phyloP scores from a whole-genome alignment of 2,329 filamentous ascomycete species.

The Grosmannia serpens region DNA sequence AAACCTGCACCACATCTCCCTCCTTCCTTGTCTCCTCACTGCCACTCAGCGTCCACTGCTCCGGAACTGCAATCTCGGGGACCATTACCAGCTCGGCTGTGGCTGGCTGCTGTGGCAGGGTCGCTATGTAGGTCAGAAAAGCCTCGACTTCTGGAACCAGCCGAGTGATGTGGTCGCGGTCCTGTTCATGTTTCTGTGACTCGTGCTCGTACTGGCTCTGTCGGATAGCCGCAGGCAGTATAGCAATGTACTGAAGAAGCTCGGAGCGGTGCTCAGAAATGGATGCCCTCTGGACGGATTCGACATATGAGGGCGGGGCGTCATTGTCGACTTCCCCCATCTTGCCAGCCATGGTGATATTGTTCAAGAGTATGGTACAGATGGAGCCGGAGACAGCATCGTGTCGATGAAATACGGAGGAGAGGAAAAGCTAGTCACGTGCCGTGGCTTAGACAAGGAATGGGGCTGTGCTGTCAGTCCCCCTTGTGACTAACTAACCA shows the following conservation, averaged over 20 bases:
- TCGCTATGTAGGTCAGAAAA: conserved; percentile 28
- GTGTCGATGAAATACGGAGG: background rate
- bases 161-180: conserved; percentile 26
- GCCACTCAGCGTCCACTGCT: conserved; percentile 24
- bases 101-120: conserved; percentile 20
- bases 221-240: conserved; percentile 26
- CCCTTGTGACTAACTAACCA: too few relatives aligned
- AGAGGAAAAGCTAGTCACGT: background rate
- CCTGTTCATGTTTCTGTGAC: conserved; percentile 23
- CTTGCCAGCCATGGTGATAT: background rate
- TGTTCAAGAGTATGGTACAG: background rate
- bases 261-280: conserved; percentile 4
- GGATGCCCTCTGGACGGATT: background rate
- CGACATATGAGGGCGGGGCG: conserved; percentile 1
- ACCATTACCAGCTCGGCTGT: conserved; percentile 33
- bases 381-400: background rate
- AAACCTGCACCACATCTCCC: conserved; percentile 21
- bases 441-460: too few relatives aligned
- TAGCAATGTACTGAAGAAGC: conserved; percentile 21
- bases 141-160: conserved; percentile 29
- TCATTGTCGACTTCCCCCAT: background rate
- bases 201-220: conserved; percentile 20
- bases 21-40: conserved; percentile 16
- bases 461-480: background rate
- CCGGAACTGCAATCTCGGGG: conserved; percentile 27